phyloP scores from a whole-genome alignment of 306 rosid species.

The Rosa rugosa region DNA sequence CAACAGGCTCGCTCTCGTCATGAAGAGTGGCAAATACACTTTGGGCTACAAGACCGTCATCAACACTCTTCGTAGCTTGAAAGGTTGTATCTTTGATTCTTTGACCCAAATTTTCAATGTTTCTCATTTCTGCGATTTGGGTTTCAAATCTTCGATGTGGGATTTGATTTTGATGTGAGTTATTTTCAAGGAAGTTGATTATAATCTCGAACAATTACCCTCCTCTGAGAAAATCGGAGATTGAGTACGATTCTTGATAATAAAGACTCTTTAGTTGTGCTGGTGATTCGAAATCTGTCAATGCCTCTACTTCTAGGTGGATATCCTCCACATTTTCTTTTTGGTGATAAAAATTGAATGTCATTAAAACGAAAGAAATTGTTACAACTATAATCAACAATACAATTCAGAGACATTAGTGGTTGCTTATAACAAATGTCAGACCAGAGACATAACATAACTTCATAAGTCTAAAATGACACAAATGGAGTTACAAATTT shows the following conservation, averaged over 20 bases:
- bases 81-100: constrained; percentile 17
- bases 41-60: constrained; percentile 48
- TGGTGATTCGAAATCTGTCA: too few relatives aligned
- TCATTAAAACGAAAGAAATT: too few relatives aligned
- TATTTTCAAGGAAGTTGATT: constrained; percentile 41
- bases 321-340: too few relatives aligned
- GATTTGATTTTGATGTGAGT: not conserved
- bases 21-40: constrained; percentile 47
- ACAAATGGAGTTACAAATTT: too few relatives aligned
- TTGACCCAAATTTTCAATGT: not conserved
- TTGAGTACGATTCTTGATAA: constrained; percentile 34
- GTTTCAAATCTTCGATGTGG: not conserved
- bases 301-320: too few relatives aligned
- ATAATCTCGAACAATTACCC: constrained; percentile 48
- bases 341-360: too few relatives aligned
- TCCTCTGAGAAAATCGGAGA: constrained; percentile 44
- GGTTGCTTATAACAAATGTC: too few relatives aligned
- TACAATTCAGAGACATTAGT: too few relatives aligned
- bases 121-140: not conserved
- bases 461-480: too few relatives aligned
- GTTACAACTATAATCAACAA: too few relatives aligned
- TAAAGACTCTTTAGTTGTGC: too few relatives aligned
- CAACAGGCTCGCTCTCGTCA: constrained; percentile 44
- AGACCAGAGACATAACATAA: too few relatives aligned
- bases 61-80: constrained; percentile 39